phyloP scores from a whole-genome alignment of 2,329 filamentous ascomycete genomes.

The Coniosporium uncinatum region DNA sequence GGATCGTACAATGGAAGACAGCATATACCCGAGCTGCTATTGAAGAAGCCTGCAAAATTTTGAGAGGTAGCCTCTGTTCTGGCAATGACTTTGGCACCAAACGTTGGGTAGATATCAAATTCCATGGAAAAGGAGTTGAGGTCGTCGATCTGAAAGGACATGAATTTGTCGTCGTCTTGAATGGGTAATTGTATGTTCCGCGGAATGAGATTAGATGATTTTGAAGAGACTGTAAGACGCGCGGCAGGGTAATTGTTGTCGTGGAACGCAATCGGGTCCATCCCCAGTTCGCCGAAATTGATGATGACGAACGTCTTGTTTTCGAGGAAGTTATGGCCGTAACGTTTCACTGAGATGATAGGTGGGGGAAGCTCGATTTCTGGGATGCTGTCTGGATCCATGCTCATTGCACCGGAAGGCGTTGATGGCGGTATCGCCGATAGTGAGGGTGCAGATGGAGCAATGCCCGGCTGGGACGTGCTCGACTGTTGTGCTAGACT shows the following conservation, averaged over 20 bases:
- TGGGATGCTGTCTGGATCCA: slow-evolving; percentile 86
- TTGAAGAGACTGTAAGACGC: slow-evolving; percentile 92
- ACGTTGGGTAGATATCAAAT: slow-evolving; percentile 96
- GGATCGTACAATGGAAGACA: slow-evolving; percentile 91
- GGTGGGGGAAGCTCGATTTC: slow-evolving; percentile 89
- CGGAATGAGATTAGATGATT: slow-evolving; percentile 91
- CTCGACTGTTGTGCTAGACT: not conserved
- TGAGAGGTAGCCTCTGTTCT: slow-evolving; percentile 89
- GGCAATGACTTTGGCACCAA: slow-evolving; percentile 95
- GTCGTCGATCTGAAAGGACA: slow-evolving; percentile 95
- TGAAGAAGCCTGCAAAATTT: slow-evolving; percentile 79
- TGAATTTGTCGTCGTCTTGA: slow-evolving; percentile 89
- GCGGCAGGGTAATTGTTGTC: slow-evolving; percentile 94
- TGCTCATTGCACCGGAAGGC: slow-evolving; percentile 47
- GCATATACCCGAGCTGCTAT: slow-evolving; percentile 75
- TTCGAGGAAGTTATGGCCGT: slow-evolving; percentile 97
- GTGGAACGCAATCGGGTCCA: slow-evolving; percentile 86
- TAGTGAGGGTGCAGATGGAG: not conserved
- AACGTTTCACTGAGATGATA: slow-evolving; percentile 90
- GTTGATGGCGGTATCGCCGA: slow-evolving; percentile 5
- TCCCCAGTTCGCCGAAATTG: slow-evolving; percentile 71
- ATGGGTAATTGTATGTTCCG: slow-evolving; percentile 95
- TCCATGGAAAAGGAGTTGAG: slow-evolving; percentile 91
- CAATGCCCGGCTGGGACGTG: not conserved
- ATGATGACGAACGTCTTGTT: slow-evolving; percentile 96